Base-by-base conservation (phyloP, 495 filamentous ascomycete genomes). In the Aspergillus wentii region DNA sequence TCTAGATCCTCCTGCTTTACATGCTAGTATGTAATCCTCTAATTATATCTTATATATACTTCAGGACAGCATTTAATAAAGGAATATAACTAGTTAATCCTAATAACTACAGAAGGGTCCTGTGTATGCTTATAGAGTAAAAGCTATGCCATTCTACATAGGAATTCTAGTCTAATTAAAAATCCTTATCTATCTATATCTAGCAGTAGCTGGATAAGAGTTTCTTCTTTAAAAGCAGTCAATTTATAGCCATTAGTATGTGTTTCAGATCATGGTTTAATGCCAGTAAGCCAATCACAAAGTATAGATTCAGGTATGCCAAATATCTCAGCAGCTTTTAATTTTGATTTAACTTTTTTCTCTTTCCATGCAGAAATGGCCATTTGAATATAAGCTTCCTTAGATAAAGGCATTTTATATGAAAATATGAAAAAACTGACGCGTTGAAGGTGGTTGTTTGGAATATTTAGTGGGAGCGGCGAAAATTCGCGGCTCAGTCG, bases 211-310 rank as follows among this genome's bases (percentile, higher is more conserved):
- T 25, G 22, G 4, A 31, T 19, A 25, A 22, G 25, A 22, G 31
- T 8, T 46, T 46, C 16, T 18, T 46, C 36, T 46, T 46, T 32
- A 39, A 23, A 16, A 30, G 7, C 8, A 30, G 30, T 40, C 22
- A 40, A 23, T 46, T 36, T 46, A 40, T 40, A 16, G 17, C 26
- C 31, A 32, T 40, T 40, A 15, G 30, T 13, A 14, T 17, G 18
- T 40, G 17, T 35, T 40, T 46, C 43, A 30, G 16, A 30, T 20
- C 26, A 17, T 36, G 23, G n/a, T 19, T 30, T 40, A 6, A 16
- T 32, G 17, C 29, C 30, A 27, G 25, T 16, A 2, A 40, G 25
- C 17, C 17, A 23, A 8, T 14, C 1, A 8, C 6, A 13, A 17
- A 40, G n/a, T 1, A 28, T 40, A 18, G 17, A 21, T 22, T 15